Evolutionary conservation across 2,329 filamentous ascomycete species (phyloP).

Genomic region (Dryadomyces quercus-mongolicae): DNA sequence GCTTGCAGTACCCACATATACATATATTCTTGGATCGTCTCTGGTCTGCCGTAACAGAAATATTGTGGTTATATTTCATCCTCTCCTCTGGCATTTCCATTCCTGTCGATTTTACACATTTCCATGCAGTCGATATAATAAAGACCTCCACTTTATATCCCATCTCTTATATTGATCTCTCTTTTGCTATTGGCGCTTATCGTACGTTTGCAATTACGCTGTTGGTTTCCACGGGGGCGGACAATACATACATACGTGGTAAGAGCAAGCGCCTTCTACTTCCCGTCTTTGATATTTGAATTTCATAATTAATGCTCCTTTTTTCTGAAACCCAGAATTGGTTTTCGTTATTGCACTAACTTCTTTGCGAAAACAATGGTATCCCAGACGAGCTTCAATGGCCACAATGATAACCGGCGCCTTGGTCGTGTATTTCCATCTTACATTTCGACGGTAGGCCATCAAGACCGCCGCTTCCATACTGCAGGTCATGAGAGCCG

Average conservation of each 20-base stretch:
- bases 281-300: no score
- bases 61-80: background rate
- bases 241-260: no score
- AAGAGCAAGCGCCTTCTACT: no score
- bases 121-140: no score
- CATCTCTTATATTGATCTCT: background rate
- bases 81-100: background rate
- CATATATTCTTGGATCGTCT: background rate
- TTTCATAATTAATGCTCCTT: background rate
- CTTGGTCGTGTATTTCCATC: conserved; percentile 28
- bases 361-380: conserved; percentile 25
- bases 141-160: background rate
- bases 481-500: conserved; percentile 24
- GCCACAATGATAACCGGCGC: conserved; percentile 23
- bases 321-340: background rate
- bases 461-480: conserved; percentile 25
- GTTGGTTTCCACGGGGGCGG: no score
- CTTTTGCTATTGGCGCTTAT: no score
- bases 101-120: background rate
- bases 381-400: conserved; percentile 25
- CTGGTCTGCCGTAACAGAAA: background rate
- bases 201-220: no score
- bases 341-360: conserved; percentile 2
- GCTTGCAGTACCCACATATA: background rate
- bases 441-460: conserved; percentile 19